Base-by-base conservation (phyloP, 2,329 filamentous ascomycete genomes). In the Cladosporium colombiae region DNA sequence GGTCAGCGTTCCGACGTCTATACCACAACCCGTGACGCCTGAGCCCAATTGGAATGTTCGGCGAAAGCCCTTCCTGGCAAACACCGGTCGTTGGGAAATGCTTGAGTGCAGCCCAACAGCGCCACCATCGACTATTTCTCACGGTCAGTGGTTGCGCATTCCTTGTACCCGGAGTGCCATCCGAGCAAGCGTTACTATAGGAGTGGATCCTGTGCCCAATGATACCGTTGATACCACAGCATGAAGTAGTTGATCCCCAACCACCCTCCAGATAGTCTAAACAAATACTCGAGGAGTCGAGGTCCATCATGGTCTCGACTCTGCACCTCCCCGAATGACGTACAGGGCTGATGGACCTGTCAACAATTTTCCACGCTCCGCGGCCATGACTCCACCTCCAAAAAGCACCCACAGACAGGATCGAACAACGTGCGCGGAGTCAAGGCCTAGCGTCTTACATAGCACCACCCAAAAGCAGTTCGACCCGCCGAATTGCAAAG, bases 351-450 rank as follows among this genome's bases (percentile, higher is more conserved):
- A 63, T 29, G 44, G 5, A 31, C 29, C 52, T 35, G 23, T 29
- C 25, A 29, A 14, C 46, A 37, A 44, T 11, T 29, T 59, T 46
- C 11, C 25, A 59, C 56, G 56, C 56, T 59, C 56, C 56, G 56
- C 56, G 56, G 56, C n/a, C n/a, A 59, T 6, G n/a, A 57, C 55
- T 57, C 55, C 55, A 57, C 55, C 55, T 57, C 55, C 55, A 57
- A 35, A 33, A 27, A 5, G 40, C 33, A 57, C 55, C 55, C 55
- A 40, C 25, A 46, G 40, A 56, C 56, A 59, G 56, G 14, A 25
- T 59, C 35, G 56, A 40, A 59, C 56, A 59, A 59, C 56, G 56
- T 59, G 56, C 56, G 56, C 56, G 56, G 56, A 59, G 56, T 29
- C 21, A 25, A 23, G 13, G 31, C 21, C 37, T 59, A 59, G 56